Percentiles rank a stretch among this genome's conserved stretches.
These are phyloP conservation scores for Trichosporon sp. DNA, from an alignment of 1,284 basidiomycete genomes.

Conservation along the genomic window DNA sequence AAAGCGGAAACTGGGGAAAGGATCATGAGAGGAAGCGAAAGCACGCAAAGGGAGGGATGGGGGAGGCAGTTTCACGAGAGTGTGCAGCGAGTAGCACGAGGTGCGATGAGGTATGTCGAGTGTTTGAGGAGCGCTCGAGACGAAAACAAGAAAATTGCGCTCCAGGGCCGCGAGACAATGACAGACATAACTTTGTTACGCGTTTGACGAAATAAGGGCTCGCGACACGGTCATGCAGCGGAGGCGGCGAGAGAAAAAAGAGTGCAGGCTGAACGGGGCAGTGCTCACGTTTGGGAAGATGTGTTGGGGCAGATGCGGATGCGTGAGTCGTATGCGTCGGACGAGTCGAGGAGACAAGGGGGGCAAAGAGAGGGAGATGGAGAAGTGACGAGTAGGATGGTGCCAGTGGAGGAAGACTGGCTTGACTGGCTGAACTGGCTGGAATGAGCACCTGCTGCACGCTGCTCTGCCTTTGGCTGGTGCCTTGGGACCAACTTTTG, in stretches of 20 bases:
- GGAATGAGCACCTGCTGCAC: background rate
- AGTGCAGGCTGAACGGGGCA: background rate
- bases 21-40: background rate
- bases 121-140: background rate
- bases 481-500: slow-evolving; percentile 13
- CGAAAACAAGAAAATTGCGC: slow-evolving; percentile 13
- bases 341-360: slow-evolving; percentile 5
- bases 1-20: background rate
- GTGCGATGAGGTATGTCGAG: background rate
- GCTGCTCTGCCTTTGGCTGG: background rate
- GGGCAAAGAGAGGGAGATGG: background rate
- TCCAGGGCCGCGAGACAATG: slow-evolving; percentile 17
- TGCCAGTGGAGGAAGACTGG: slow-evolving; percentile 12
- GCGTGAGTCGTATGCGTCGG: slow-evolving; percentile 6
- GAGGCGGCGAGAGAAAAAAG: too few species aligned
- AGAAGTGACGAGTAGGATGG: slow-evolving; percentile 19
- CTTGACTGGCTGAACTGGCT: background rate
- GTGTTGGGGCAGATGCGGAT: background rate
- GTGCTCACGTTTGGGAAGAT: slow-evolving; percentile 11
- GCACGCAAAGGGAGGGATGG: background rate
- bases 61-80: background rate
- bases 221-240: slow-evolving; percentile 6
- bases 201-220: background rate
- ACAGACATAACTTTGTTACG: slow-evolving; percentile 13
- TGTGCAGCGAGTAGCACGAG: background rate